Evolutionary conservation across 1,284 basidiomycete species (phyloP).

Genomic region (Trametes hirsuta): DNA sequence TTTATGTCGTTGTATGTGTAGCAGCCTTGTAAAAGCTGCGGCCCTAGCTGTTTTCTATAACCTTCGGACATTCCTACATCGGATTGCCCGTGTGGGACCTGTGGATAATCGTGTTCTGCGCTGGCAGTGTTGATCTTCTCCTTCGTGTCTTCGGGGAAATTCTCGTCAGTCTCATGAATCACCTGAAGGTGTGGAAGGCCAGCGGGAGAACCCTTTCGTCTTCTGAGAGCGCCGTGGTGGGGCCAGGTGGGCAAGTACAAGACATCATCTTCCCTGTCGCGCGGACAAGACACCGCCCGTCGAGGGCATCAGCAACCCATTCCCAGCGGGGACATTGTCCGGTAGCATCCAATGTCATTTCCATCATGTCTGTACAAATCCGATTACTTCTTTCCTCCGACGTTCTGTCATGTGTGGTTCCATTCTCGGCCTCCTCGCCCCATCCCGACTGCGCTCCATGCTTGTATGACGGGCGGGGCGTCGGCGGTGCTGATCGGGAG

Average conservation of each 20-base stretch:
- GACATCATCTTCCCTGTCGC: no score
- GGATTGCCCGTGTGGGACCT: background rate
- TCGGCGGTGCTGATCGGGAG: background rate
- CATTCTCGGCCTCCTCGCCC: background rate
- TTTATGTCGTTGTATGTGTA: slow-evolving; percentile 20
- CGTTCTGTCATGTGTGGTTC: background rate
- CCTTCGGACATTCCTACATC: background rate
- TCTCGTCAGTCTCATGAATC: no score
- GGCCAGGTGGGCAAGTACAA: no score
- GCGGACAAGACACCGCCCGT: background rate
- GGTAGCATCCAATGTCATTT: background rate
- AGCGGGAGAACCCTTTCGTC: no score
- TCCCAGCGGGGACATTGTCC: no score
- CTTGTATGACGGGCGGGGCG: background rate
- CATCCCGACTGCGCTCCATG: background rate
- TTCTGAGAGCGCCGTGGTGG: no score
- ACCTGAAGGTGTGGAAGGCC: no score
- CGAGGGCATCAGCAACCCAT: background rate
- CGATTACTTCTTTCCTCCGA: slow-evolving; percentile 4
- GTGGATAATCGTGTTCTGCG: no score
- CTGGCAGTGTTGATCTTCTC: no score
- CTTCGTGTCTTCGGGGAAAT: no score
- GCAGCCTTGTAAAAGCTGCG: slow-evolving; percentile 20
- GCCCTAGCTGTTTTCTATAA: slow-evolving; percentile 6
- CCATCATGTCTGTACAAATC: slow-evolving; percentile 9